A percentile compares a stretch with the other conserved stretches of the same genome.
These are phyloP conservation scores for Vitis hybrid DNA, from an alignment of 177 flowering plant species.

Conservation along the genomic window DNA sequence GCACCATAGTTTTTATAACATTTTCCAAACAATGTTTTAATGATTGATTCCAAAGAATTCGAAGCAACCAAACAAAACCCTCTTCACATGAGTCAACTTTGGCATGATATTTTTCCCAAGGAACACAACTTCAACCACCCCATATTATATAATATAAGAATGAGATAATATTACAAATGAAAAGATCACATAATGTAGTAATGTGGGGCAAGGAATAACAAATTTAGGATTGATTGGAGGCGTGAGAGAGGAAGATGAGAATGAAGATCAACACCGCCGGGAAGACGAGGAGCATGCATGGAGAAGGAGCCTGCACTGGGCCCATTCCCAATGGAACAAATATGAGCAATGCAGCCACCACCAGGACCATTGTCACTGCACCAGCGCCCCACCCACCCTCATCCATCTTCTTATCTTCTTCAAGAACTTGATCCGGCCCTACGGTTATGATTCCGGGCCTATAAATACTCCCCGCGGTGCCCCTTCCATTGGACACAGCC, in stretches of 20 bases:
- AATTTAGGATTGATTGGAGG: conserved; percentile 9
- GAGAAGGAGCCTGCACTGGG: conserved; percentile 24
- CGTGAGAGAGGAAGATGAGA: conserved; percentile 10
- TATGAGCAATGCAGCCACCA: conserved; percentile 19
- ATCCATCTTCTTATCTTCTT: background rate
- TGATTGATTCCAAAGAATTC: too few species aligned
- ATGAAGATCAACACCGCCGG: conserved; percentile 18
- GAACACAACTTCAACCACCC: too few species aligned
- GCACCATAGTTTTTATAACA: too few species aligned
- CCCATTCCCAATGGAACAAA: conserved; percentile 27
- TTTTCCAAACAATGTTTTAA: too few species aligned
- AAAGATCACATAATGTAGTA: too few species aligned
- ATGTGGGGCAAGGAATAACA: background rate
- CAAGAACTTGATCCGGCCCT: background rate
- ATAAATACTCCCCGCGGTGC: too few species aligned
- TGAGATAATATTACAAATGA: background rate
- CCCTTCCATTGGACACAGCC: too few species aligned
- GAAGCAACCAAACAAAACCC: too few species aligned
- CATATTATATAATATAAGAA: background rate
- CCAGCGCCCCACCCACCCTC: conserved; percentile 6
- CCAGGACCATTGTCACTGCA: conserved; percentile 15
- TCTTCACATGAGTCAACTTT: too few species aligned
- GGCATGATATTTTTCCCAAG: too few species aligned
- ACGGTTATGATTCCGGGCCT: too few species aligned
- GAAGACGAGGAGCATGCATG: conserved; percentile 7